A percentile compares a stretch with the other conserved stretches of the same genome.
Conservation (phyloP, 2,329 filamentous ascomycete genomes). For the Pseudopithomyces chartarum region DNA sequence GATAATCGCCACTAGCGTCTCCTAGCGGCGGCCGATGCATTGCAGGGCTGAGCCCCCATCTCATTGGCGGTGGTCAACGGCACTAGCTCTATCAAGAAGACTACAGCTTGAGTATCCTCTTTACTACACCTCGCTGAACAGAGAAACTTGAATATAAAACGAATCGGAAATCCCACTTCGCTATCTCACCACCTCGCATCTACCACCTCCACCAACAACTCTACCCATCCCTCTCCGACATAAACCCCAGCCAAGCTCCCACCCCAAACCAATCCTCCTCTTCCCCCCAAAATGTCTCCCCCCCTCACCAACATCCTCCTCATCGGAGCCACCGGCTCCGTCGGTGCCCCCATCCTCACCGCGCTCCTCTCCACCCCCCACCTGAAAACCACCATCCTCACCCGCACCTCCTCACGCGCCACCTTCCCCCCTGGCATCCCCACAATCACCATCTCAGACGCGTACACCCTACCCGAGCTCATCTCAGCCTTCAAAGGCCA, state of each 20-base stretch:
- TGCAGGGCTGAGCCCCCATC: neutral
- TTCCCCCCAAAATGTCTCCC: slow-evolving; percentile 10
- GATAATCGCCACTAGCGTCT: neutral
- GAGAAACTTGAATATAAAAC: neutral
- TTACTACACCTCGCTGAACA: too few relatives aligned
- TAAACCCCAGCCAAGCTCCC: neutral
- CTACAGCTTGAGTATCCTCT: neutral
- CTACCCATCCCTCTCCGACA: neutral
- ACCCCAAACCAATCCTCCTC: neutral
- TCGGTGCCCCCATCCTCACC: slow-evolving; percentile 30
- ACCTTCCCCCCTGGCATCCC: slow-evolving; percentile 28
- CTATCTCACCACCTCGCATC: neutral
- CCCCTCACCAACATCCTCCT: slow-evolving; percentile 28
- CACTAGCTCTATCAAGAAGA: neutral
- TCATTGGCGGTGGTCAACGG: neutral
- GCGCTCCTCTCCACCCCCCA: slow-evolving; percentile 41
- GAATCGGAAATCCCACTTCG: neutral
- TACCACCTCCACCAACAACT: neutral
- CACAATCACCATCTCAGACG: slow-evolving; percentile 34
- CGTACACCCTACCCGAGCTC: slow-evolving; percentile 30
- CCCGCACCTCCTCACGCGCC: slow-evolving; percentile 30
- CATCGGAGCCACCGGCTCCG: slow-evolving; percentile 34
- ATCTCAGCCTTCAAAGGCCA: slow-evolving; percentile 39
- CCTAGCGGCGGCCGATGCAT: slow-evolving; percentile 7
- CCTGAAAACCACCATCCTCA: slow-evolving; percentile 41